phyloP scores from a whole-genome alignment of 352 stramenopile species.

The Phytophthora nicotianae region DNA sequence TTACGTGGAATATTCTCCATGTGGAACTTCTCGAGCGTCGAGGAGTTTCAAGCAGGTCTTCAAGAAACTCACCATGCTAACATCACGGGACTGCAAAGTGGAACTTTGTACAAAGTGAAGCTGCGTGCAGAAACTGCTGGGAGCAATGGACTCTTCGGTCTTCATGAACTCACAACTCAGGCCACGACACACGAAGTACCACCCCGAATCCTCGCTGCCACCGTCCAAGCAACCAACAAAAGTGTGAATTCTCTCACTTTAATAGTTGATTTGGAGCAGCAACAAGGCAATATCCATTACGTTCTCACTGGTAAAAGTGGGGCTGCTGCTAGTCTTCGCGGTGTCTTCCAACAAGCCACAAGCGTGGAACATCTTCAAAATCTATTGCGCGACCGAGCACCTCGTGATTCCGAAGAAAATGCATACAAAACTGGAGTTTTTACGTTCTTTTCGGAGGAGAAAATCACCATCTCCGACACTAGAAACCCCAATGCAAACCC shows the following conservation, averaged over 20 bases:
- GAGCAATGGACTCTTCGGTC: conserved; percentile 61
- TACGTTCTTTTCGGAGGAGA: conserved; percentile 21
- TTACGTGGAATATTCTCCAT: conserved; percentile 38
- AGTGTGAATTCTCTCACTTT: conserved; percentile 56
- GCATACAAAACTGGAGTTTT: conserved; percentile 21
- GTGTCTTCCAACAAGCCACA: conserved; percentile 38
- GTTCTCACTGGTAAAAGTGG: conserved; percentile 17
- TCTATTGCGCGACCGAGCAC: conserved; percentile 30
- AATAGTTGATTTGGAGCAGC: conserved; percentile 41
- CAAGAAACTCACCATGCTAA: conserved; percentile 34
- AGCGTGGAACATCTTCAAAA: conserved; percentile 36
- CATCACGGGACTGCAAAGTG: conserved; percentile 50
- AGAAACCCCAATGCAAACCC: not conserved
- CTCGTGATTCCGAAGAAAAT: conserved; percentile 9
- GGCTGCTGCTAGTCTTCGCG: conserved; percentile 19
- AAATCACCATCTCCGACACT: conserved; percentile 1
- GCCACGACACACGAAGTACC: conserved; percentile 56
- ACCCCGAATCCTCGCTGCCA: conserved; percentile 46
- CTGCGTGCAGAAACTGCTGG: conserved; percentile 54
- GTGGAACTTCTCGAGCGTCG: conserved; percentile 41
- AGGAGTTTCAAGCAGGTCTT: conserved; percentile 36
- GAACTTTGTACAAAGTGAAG: conserved; percentile 50
- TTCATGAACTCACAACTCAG: conserved; percentile 19
- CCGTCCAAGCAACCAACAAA: conserved; percentile 43
- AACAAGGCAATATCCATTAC: conserved; percentile 65